These are phyloP conservation scores for Claviceps pusilla DNA, from an alignment of 2,329 filamentous ascomycete species.

Conservation along the genomic window DNA sequence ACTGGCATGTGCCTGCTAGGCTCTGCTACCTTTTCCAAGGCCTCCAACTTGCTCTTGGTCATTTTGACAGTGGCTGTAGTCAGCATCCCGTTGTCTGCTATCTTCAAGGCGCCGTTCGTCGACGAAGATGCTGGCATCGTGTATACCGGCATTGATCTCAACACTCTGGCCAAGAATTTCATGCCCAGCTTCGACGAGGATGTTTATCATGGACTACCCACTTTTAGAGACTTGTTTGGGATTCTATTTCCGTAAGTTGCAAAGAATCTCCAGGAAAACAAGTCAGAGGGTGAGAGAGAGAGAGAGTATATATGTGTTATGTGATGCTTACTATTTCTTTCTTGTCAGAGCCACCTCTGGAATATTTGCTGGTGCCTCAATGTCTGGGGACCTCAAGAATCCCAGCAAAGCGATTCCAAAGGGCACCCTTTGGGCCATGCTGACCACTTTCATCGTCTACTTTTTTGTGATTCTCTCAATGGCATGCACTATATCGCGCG, in stretches of 20 bases:
- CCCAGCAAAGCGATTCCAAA: conserved; percentile 74
- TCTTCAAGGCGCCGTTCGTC: conserved; percentile 53
- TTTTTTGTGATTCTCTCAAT: conserved; percentile 62
- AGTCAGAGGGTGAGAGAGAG: neutral
- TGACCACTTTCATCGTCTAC: conserved; percentile 63
- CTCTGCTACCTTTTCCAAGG: conserved; percentile 64
- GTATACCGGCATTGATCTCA: conserved; percentile 61
- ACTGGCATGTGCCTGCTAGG: conserved; percentile 65
- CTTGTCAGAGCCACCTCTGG: conserved; percentile 32
- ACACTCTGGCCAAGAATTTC: conserved; percentile 60
- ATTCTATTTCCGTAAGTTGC: conserved; percentile 55
- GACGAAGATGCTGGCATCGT: conserved; percentile 47
- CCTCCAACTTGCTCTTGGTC: conserved; percentile 60
- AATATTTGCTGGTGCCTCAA: conserved; percentile 61
- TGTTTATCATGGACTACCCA: conserved; percentile 47
- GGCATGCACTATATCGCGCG: conserved; percentile 59
- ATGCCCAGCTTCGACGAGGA: conserved; percentile 52
- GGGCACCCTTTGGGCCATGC: conserved; percentile 66
- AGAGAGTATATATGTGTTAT: conserved; percentile 6
- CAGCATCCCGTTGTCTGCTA: conserved; percentile 68
- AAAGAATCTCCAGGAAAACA: neutral
- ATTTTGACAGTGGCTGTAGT: conserved; percentile 59
- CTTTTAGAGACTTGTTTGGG: conserved; percentile 69
- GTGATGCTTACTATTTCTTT: conserved; percentile 7
- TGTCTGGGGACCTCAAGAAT: conserved; percentile 74